Percentiles rank a stretch among this genome's conserved stretches.
These are phyloP conservation scores for Phytophthora pistaciae DNA, from an alignment of 352 stramenopile species.

Conservation along the genomic window DNA sequence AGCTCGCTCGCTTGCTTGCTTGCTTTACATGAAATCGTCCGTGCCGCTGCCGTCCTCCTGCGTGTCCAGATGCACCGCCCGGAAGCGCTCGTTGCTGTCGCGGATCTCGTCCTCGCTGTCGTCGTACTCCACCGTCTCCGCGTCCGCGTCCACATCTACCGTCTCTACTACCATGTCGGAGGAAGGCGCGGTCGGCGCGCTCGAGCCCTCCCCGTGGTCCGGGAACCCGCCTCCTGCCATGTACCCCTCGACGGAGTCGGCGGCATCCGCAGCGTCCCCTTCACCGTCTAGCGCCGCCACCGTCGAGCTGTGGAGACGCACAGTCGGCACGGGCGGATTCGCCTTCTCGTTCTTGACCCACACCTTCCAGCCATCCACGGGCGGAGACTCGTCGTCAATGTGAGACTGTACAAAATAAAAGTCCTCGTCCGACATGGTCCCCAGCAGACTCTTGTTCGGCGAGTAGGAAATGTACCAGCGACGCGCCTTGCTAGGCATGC, in stretches of 20 bases:
- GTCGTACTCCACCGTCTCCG: conserved; percentile 90
- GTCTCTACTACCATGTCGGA: conserved; percentile 46
- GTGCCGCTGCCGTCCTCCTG: conserved; percentile 79
- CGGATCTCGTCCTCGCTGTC: conserved; percentile 92
- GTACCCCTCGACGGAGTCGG: conserved; percentile 81
- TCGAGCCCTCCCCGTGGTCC: conserved; percentile 24
- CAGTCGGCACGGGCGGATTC: conserved; percentile 61
- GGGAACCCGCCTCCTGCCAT: conserved; percentile 32
- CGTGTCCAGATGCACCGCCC: conserved; percentile 88
- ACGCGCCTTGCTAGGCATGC: conserved; percentile 97
- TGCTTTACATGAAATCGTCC: conserved; percentile 84
- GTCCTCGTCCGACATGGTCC: conserved; percentile 88
- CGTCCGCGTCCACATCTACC: conserved; percentile 75
- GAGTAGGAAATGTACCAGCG: conserved; percentile 99
- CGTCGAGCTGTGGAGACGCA: conserved; percentile 79
- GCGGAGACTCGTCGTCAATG: conserved; percentile 82
- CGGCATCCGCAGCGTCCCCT: conserved; percentile 69
- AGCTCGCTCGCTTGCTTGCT: conserved; percentile 26
- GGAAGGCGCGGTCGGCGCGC: conserved; percentile 30
- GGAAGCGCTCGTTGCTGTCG: conserved; percentile 91
- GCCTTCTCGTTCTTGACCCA: conserved; percentile 91
- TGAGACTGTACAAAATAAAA: conserved; percentile 89
- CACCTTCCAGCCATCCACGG: conserved; percentile 85
- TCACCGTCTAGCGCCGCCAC: conserved; percentile 49
- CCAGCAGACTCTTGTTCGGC: conserved; percentile 85